Percentiles rank a stretch among this genome's conserved stretches.
These are phyloP conservation scores for Hanseniaspora thailandica DNA, from an alignment of 805 yeast species.

Conservation along the genomic window DNA sequence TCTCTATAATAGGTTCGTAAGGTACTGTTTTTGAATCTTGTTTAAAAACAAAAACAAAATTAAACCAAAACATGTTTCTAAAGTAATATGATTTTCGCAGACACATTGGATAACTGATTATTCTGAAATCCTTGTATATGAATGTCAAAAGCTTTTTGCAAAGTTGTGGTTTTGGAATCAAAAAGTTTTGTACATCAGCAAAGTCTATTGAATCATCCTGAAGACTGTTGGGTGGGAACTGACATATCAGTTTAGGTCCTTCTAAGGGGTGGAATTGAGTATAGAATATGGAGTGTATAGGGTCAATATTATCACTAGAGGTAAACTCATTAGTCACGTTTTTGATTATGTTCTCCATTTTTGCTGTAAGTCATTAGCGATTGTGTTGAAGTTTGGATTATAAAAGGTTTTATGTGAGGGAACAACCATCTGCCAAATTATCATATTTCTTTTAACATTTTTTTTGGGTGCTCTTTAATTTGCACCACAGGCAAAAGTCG, in stretches of 20 bases:
- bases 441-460: too few species aligned
- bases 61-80: constrained; percentile 85
- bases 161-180: constrained; percentile 85
- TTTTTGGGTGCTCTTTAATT: too few species aligned
- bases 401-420: too few species aligned
- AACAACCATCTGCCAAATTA: too few species aligned
- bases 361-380: too few species aligned
- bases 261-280: constrained; percentile 91
- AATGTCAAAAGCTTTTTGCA: constrained; percentile 73
- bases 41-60: constrained; percentile 82
- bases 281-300: constrained; percentile 79
- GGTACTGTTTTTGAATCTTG: constrained; percentile 72
- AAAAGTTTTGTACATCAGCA: constrained; percentile 75
- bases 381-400: too few species aligned
- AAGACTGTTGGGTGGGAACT: constrained; percentile 62
- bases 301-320: constrained; percentile 25
- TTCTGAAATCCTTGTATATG: constrained; percentile 54
- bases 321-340: neutral
- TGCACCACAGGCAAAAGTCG: too few species aligned
- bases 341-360: neutral
- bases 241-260: constrained; percentile 83
- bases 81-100: constrained; percentile 65
- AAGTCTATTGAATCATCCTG: constrained; percentile 47
- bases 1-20: constrained; percentile 70
- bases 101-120: constrained; percentile 82